Base-by-base conservation (phyloP, 345 rosid genomes). In the Salix exigua region DNA sequence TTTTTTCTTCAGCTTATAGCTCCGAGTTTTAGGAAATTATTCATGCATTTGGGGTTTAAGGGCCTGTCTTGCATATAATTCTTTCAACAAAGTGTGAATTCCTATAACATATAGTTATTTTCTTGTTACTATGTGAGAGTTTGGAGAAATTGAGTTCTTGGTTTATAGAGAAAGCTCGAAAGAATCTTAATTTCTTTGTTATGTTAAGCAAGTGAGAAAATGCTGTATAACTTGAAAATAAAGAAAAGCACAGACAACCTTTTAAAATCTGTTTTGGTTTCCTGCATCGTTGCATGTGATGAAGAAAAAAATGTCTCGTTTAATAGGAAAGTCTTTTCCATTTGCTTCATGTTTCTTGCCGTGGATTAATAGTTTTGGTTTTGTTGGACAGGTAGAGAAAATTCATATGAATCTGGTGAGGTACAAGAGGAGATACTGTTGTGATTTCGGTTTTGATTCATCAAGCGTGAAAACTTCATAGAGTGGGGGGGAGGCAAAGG, bases 371-470 rank as follows among this genome's bases (percentile, higher is more conserved):
- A 50, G 37, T 81, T 60, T 37, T 72, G 46, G 13, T 82, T 68
- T 51, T 79, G 48, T 73, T 77, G 69, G 63, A 73, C 83, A 86
- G 86, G 72, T 62, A 30, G 53, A 51, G 51, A 35, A 82, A 69
- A 77, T 80, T 77, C 88, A 31, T 81, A 82, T 86, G 91, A 83
- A 79, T 84, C 81, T 71, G 73, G 84, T 77, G 75, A 73, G 64
- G 30, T 68, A 71, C 21, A 73, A 69, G n/a, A 70, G 69, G 60
- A 74, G 68, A 62, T 28, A 74, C 58, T 7, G 17, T 65, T 61
- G 70, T 46, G 53, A 75, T 80, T 81, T 78, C 61, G 70, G 70
- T 65, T 77, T 82, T 68, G 79, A 76, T 83, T 80, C 73, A 66
- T 80, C 73, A 66, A 65, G 83, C 77, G 63, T 77, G 71, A 72